Evolutionary conservation across 768 basidiomycete genomes (phyloP), one percentile per base, ranked within the genome.

Genomic region (Russula sp.): DNA sequence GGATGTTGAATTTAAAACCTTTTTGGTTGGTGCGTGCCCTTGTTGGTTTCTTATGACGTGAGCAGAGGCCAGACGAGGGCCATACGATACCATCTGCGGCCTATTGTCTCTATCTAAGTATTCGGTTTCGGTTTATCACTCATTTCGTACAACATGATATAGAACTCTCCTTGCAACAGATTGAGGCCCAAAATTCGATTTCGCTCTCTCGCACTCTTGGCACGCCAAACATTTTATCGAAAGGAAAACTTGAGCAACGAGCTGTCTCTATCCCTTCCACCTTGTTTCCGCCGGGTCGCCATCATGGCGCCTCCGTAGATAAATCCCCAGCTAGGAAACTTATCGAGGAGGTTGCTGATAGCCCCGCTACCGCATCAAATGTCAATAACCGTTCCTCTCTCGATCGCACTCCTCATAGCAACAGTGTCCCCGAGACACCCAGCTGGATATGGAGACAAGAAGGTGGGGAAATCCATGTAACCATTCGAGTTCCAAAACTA

Each of bases 221-320:
- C 26, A 87, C 82, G 0, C 90, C 90, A 6, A 93, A 92, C 73
- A 89, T 93, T 58, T 75, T 81, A 3, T 84, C 85, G 58, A 93
- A 92, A 73, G 90, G 90, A n/a, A 82, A 79, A 69, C 81, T 87
- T 2, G 70, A 72, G 30, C 79, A 84, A 16, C 84, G 89, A 38
- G 81, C 79, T 14, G 84, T 84, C 1, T 71, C 77, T 48, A 77
- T 92, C 28, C 87, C 87, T 5, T 68, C 77, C 22, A 69, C 75
- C 5, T 74, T 84, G 24, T 77, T 76, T 61, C 72, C 74, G 1
- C 68, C 68, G 7, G 69, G 62, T 22, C 73, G 69, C 61, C 67
- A 59, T 7, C 65, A 71, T 49, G 69, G 61, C 59, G 58, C 68
- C 42, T 18, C 49, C 16, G 6, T 16, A 9, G 34, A 40, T 8